phyloP scores from a whole-genome alignment of 768 basidiomycete genomes.

The Cystoderma amianthinum region DNA sequence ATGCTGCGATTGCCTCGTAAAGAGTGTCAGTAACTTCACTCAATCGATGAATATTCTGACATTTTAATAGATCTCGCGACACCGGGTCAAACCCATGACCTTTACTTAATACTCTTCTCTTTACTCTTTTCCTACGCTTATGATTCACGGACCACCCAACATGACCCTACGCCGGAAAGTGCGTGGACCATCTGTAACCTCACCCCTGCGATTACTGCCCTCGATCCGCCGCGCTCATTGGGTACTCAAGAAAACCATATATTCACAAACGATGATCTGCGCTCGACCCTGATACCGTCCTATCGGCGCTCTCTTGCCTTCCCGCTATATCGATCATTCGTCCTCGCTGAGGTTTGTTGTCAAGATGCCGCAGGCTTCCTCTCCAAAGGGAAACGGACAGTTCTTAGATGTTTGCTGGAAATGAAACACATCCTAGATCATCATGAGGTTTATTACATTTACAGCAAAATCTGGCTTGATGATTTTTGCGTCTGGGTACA shows the following conservation, averaged over 20 bases:
- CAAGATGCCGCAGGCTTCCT: slow-evolving; percentile 57
- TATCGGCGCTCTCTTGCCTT: slow-evolving; percentile 74
- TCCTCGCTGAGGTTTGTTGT: slow-evolving; percentile 62
- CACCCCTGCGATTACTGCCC: slow-evolving; percentile 74
- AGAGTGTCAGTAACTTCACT: slow-evolving; percentile 34
- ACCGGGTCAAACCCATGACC: slow-evolving; percentile 42
- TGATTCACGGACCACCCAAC: slow-evolving; percentile 69
- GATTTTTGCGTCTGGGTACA: slow-evolving; percentile 84
- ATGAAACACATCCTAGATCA: slow-evolving; percentile 71
- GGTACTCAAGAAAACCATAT: slow-evolving; percentile 11
- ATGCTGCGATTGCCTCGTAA: slow-evolving; percentile 55
- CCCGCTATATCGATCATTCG: slow-evolving; percentile 76
- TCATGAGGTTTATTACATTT: slow-evolving; percentile 85
- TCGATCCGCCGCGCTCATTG: slow-evolving; percentile 60
- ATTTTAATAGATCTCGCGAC: slow-evolving; percentile 52
- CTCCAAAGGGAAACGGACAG: slow-evolving; percentile 49
- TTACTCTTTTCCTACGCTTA: slow-evolving; percentile 79
- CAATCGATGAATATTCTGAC: neutral
- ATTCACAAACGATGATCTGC: slow-evolving; percentile 41
- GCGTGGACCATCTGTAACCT: slow-evolving; percentile 79
- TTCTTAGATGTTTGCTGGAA: slow-evolving; percentile 63
- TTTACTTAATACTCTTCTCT: slow-evolving; percentile 65
- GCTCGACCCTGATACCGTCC: slow-evolving; percentile 45
- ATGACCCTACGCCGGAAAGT: slow-evolving; percentile 82
- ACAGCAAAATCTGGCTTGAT: slow-evolving; percentile 81